Evolutionary conservation across 306 rosid species (phyloP), one percentile per base, ranked within the genome.

Genomic region (Aeschynomene evenia): DNA sequence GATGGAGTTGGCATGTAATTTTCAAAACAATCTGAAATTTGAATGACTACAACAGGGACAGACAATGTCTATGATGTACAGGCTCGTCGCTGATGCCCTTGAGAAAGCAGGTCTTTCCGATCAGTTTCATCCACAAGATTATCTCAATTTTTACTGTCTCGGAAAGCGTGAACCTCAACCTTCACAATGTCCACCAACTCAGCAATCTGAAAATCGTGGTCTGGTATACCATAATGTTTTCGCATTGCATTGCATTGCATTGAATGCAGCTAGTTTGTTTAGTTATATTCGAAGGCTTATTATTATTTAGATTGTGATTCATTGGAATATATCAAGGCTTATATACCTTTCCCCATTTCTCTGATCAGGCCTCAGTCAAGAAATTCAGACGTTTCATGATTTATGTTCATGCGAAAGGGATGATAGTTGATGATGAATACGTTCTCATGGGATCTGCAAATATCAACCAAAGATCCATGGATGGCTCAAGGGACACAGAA

Each of bases 61-160:
- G 51, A 86, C 96, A 76, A 89, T 89, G 91, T 70, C 81, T 7
- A 89, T 89, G 96, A 86, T 89, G 96, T 89, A 86, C 76, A 61
- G 57, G 61, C 45, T 89, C 14, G 2, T 86, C 67, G 80, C 80
- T 10, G 81, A 82, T 66, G 88, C 89, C 51, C 89, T 89, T 56
- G 24, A 54, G 72, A 77, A 77, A 18, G 77, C 70, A 67, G 91
- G 89, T 53, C 82, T 89, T 18, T 82, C 87, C 1, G 58, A 79
- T 50, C 3, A 34, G 57, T 76, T 57, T 62, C 88, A 86, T 80
- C 91, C 96, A 4, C 85, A 65, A 53, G 91, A 86, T 80, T 89
- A 78, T 78, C 78, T 89, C 51, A 89, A 82, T 51, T 89, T 89
- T 77, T 89, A 86, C 49, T 89, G 96, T 69, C 91, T 89, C 48